A percentile compares a stretch with the other conserved stretches of the same genome.
These are phyloP conservation scores for Salvia miltiorrhiza DNA, from an alignment of 257 asterid genomes.

Conservation along the genomic window DNA sequence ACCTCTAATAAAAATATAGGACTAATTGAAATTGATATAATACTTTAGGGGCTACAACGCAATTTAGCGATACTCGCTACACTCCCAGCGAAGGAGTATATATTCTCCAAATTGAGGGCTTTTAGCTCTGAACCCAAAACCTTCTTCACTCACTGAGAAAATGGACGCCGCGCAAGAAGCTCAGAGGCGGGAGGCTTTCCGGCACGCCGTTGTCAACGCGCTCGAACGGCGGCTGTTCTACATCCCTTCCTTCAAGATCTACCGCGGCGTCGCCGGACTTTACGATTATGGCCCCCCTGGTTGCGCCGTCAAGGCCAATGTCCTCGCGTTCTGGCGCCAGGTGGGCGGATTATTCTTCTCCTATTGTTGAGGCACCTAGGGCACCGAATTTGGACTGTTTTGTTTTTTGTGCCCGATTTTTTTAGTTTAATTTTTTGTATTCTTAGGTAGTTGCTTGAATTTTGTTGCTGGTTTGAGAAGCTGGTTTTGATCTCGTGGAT, in stretches of 20 bases:
- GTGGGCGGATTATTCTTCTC: conserved; percentile 19
- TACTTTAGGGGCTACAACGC: conserved; percentile 10
- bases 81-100: conserved; percentile 18
- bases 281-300: conserved; percentile 95
- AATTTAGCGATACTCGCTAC: neutral
- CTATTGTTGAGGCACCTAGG: neutral
- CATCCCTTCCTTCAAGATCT: conserved; percentile 79
- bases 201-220: conserved; percentile 64
- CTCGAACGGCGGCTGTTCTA: conserved; percentile 79
- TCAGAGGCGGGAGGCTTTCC: conserved; percentile 55
- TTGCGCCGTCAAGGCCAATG: conserved; percentile 77
- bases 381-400: neutral
- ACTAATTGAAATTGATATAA: neutral
- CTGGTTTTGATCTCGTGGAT: neutral
- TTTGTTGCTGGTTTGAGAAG: neutral
- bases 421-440: neutral
- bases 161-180: conserved; percentile 46
- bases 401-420: neutral
- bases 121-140: neutral
- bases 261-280: conserved; percentile 85
- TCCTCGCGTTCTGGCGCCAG: conserved; percentile 95
- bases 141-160: neutral
- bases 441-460: neutral
- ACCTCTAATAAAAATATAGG: too few relatives aligned
- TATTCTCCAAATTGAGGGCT: neutral